Conservation (phyloP, 139 green algal genomes). For the Pleodorina starrii region DNA sequence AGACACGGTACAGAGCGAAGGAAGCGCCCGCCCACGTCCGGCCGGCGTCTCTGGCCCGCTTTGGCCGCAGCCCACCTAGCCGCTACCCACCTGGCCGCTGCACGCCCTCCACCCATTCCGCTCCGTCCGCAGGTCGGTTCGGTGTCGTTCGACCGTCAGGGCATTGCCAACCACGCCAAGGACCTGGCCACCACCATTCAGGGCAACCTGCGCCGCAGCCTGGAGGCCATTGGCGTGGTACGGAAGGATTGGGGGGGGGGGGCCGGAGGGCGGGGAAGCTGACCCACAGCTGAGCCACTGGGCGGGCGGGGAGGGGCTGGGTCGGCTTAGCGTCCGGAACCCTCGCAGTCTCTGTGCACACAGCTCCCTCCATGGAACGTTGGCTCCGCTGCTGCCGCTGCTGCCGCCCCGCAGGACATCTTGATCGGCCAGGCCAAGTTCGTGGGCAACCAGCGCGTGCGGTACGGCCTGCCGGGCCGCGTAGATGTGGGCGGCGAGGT, state of each 20-base stretch:
- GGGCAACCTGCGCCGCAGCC: slow-evolving; percentile 93
- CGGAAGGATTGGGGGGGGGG: not conserved
- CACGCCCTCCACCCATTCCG: no score
- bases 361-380: no score
- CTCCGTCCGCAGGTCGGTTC: slow-evolving; percentile 87
- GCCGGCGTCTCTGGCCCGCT: no score
- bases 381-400: not conserved
- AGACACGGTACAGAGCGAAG: no score
- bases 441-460: slow-evolving; percentile 85
- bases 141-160: slow-evolving; percentile 93
- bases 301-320: no score
- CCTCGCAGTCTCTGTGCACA: no score
- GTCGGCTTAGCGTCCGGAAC: no score
- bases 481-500: slow-evolving; percentile 94
- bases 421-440: slow-evolving; percentile 92
- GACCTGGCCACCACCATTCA: slow-evolving; percentile 93
- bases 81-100: no score
- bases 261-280: no score
- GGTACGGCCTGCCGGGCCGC: slow-evolving; percentile 91
- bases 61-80: no score
- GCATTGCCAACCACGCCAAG: slow-evolving; percentile 94
- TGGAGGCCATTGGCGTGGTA: slow-evolving; percentile 95
- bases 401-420: slow-evolving; percentile 85
- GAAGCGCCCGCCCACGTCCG: no score
- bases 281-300: no score